Conservation (phyloP, 2,329 filamentous ascomycete genomes). For the Tolypocladium tundrense region DNA sequence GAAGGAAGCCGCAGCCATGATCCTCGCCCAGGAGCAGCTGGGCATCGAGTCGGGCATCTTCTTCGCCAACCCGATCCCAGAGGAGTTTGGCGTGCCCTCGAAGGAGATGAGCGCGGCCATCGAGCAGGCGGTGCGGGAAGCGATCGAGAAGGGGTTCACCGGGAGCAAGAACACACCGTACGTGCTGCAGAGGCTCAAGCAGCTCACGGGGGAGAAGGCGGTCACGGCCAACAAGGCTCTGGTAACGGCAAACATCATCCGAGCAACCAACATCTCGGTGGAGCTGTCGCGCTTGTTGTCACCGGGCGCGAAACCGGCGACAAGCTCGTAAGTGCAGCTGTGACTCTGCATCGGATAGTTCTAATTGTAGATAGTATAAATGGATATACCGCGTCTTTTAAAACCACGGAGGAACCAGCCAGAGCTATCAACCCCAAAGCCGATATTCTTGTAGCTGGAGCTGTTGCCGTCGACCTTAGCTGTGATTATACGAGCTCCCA, state of each 20-base stretch:
- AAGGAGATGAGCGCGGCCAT: conserved; percentile 62
- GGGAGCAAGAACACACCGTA: conserved; percentile 80
- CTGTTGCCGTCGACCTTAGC: conserved; percentile 75
- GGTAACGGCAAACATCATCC: conserved; percentile 41
- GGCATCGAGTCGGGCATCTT: conserved; percentile 68
- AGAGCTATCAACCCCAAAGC: conserved; percentile 18
- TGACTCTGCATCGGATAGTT: conserved; percentile 10
- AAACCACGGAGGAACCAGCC: conserved; percentile 5
- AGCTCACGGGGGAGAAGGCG: conserved; percentile 63
- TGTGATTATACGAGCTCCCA: conserved; percentile 55
- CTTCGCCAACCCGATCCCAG: conserved; percentile 82
- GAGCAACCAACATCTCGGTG: conserved; percentile 43
- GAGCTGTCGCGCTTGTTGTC: conserved; percentile 38
- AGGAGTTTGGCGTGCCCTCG: conserved; percentile 58
- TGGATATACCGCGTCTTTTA: conserved; percentile 10
- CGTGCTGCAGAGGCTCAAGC: conserved; percentile 66
- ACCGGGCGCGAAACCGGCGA: conserved; percentile 14
- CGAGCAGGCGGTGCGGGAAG: conserved; percentile 55
- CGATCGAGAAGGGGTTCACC: conserved; percentile 50
- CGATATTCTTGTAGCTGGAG: conserved; percentile 82
- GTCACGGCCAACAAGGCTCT: conserved; percentile 63
- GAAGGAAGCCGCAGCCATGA: conserved; percentile 78
- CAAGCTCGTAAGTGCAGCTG: conserved; percentile 26
- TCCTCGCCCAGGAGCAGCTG: conserved; percentile 65
- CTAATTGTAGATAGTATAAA: conserved; percentile 25